phyloP scores from a whole-genome alignment of 495 filamentous ascomycete genomes.

The Darksidea phi region DNA sequence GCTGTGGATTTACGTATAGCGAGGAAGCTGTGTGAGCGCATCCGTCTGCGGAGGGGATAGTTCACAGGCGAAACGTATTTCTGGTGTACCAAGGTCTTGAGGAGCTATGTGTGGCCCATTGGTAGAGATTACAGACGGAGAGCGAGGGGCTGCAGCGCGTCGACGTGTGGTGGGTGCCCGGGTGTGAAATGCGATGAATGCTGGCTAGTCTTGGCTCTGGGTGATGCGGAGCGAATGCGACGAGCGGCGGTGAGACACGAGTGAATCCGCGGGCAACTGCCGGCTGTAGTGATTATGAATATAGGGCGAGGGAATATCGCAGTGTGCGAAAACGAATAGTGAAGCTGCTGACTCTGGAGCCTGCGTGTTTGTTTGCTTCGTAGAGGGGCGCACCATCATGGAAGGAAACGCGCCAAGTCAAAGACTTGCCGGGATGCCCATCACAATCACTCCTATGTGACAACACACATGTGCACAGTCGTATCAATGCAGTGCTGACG shows the following conservation, averaged over 20 bases:
- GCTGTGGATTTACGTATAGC: neutral
- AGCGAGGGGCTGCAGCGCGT: constrained; percentile 2
- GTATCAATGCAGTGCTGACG: too few species aligned
- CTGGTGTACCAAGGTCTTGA: neutral
- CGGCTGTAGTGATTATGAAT: neutral
- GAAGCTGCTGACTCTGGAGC: neutral
- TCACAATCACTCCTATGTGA: too few species aligned
- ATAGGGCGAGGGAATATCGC: constrained; percentile 1
- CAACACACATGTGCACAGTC: too few species aligned
- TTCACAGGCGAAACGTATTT: constrained; percentile 11
- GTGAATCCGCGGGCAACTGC: neutral
- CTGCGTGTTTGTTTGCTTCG: neutral
- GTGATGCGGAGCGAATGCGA: neutral
- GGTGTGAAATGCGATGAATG: constrained; percentile 14
- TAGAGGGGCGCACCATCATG: neutral
- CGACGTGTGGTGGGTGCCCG: neutral
- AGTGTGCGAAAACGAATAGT: neutral
- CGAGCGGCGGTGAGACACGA: neutral
- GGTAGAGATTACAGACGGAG: neutral
- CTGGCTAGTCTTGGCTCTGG: constrained; percentile 11
- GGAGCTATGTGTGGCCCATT: neutral
- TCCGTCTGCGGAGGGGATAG: constrained; percentile 10
- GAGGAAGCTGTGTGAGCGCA: constrained; percentile 2
- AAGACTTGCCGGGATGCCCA: too few species aligned
- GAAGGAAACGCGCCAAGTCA: neutral